Base-by-base conservation (phyloP, 768 basidiomycete species). In the Rhizopogon vinicolor region DNA sequence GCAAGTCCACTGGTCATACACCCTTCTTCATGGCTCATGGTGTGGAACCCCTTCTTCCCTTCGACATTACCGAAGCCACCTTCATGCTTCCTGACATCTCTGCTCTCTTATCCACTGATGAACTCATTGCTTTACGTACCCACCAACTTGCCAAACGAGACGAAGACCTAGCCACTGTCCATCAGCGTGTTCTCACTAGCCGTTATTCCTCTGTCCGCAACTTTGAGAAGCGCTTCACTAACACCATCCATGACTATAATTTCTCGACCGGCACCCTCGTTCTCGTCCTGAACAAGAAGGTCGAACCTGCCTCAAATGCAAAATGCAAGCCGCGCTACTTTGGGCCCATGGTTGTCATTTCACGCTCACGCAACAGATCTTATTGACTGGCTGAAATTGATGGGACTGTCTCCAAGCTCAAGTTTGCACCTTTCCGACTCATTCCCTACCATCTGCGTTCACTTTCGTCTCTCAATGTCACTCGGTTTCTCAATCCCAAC, bases 71-170 rank as follows among this genome's bases (percentile, higher is more conserved):
- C 0, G 72, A 74, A 44, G 43, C 54, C 0, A 73, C 70, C 1
- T 72, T 68, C 67, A 59, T 65, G 13, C 58, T 60, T 0, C 59
- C 68, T 0, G 62, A 68, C 16, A 71, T 68, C 68, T 37, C 66
- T 39, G 51, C 35, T 0, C 58, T 67, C 6, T 19, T 42, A 1
- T 54, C 61, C 2, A 62, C 65, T 2, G 61, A 65, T 8, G 67
- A 72, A 0, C 53, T 74, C 0, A 50, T 73, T 1, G 65, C 64
- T 0, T 40, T 72, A 0, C 58, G 67, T 0, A 53, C 63, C 5
- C 43, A 44, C 13, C 70, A 71, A 43, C 50, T 71, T 0, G 35
- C 43, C 1, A 58, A 61, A 22, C 56, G 61, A 0, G 66, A 71
- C 31, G 45, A 60, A 12, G 56, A 64, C 3, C 44, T 68, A 0